Conservation (phyloP, 768 basidiomycete genomes). For the Rhodotorula taiwanensis region DNA sequence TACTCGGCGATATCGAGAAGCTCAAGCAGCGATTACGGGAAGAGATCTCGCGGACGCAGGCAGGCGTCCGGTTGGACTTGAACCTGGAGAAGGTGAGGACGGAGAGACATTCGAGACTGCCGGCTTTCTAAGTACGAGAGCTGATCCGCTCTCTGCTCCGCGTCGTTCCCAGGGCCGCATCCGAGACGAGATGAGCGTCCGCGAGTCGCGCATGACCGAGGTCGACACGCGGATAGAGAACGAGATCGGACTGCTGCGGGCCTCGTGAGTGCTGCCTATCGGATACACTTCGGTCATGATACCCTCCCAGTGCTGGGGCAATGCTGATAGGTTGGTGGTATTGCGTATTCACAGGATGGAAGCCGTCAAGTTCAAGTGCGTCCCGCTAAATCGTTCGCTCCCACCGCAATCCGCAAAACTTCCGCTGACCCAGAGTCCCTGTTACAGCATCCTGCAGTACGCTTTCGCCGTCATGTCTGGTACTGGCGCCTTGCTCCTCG, state of each 20-base stretch:
- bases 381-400: neutral
- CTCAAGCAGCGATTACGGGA: slow-evolving; percentile 86
- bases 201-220: slow-evolving; percentile 94
- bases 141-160: slow-evolving; percentile 2
- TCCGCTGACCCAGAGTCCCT: neutral
- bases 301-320: too few relatives aligned
- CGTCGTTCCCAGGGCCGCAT: slow-evolving; percentile 57
- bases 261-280: slow-evolving; percentile 3
- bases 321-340: too few relatives aligned
- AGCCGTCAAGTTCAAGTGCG: slow-evolving; percentile 47
- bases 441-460: slow-evolving; percentile 45
- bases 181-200: slow-evolving; percentile 80
- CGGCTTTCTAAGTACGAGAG: too few relatives aligned
- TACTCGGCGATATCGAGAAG: slow-evolving; percentile 83
- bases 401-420: too few relatives aligned
- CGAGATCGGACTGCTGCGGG: slow-evolving; percentile 35
- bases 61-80: slow-evolving; percentile 84
- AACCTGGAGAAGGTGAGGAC: slow-evolving; percentile 71
- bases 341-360: slow-evolving; percentile 44
- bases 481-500: slow-evolving; percentile 46
- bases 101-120: too few relatives aligned
- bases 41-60: slow-evolving; percentile 84
- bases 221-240: slow-evolving; percentile 89
- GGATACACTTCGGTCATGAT: neutral
- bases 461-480: slow-evolving; percentile 45